Conservation (phyloP, 805 yeast species). For the Blastobotrys robertii region DNA sequence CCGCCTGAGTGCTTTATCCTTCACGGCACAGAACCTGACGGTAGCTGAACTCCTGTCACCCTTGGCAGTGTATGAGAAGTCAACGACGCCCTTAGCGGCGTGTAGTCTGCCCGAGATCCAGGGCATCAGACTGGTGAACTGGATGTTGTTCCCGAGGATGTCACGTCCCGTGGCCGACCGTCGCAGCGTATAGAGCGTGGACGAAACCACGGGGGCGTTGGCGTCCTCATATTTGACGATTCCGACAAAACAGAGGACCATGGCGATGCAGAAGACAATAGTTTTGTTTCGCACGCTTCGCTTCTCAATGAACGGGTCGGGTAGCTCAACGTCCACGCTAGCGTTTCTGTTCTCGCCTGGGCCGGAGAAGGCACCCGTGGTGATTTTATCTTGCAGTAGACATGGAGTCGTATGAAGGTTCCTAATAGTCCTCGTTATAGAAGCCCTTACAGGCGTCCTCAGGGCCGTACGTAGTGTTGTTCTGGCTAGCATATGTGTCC, state of each 20-base stretch:
- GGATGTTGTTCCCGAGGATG: slow-evolving; percentile 64
- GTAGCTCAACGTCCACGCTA: slow-evolving; percentile 69
- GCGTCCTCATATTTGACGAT: slow-evolving; percentile 92
- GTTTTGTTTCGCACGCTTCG: slow-evolving; percentile 47
- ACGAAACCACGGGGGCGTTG: slow-evolving; percentile 78
- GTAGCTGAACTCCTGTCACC: slow-evolving; percentile 52
- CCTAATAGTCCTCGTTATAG: no score
- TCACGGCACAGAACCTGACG: slow-evolving; percentile 58
- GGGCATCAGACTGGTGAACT: slow-evolving; percentile 66
- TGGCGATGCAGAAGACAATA: slow-evolving; percentile 40
- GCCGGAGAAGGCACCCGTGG: not conserved
- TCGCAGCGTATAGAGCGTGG: slow-evolving; percentile 77
- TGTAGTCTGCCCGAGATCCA: slow-evolving; percentile 85
- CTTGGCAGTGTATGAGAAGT: slow-evolving; percentile 57
- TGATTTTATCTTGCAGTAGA: no score
- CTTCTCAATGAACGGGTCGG: slow-evolving; percentile 40
- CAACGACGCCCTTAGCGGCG: slow-evolving; percentile 72
- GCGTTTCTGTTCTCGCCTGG: slow-evolving; percentile 32
- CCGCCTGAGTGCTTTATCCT: slow-evolving; percentile 47
- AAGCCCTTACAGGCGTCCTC: no score
- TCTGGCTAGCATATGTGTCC: no score
- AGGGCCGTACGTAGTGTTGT: no score
- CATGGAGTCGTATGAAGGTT: no score
- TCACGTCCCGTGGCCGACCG: slow-evolving; percentile 57
- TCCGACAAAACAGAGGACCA: slow-evolving; percentile 47